Percentiles rank a stretch among this genome's conserved stretches.
Evolutionary conservation across 805 yeast species (phyloP).

Genomic region (Schizosaccharomyces cryophilus): DNA sequence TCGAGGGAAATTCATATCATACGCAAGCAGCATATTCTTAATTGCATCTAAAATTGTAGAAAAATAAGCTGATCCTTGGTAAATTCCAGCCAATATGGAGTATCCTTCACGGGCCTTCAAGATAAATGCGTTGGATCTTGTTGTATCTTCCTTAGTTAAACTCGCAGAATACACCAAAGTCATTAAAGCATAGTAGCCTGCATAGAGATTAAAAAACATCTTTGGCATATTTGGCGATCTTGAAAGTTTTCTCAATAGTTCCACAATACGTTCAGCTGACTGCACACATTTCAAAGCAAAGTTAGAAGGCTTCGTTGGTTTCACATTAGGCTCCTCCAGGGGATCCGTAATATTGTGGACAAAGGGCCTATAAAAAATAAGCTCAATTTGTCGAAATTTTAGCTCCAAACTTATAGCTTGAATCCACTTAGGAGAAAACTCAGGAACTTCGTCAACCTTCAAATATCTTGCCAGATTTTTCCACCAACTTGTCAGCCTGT

Average conservation of each 20-base stretch:
- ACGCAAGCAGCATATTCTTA: background rate
- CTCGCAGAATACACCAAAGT: background rate
- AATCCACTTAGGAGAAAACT: background rate
- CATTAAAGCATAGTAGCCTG: background rate
- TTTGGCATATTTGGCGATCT: background rate
- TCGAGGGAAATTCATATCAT: background rate
- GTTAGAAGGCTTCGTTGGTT: background rate
- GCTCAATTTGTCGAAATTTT: constrained; percentile 34
- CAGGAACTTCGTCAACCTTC: constrained; percentile 19
- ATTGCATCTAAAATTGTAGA: background rate
- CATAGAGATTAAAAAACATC: background rate
- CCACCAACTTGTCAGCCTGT: background rate
- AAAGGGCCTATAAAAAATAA: constrained; percentile 67
- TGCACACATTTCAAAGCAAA: background rate
- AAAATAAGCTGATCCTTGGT: background rate
- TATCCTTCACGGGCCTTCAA: background rate
- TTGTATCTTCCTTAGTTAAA: background rate
- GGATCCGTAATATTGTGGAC: constrained; percentile 31
- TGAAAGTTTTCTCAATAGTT: background rate
- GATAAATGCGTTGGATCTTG: background rate
- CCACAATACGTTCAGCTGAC: background rate
- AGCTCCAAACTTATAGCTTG: constrained; percentile 6
- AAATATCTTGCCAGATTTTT: background rate
- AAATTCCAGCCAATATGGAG: background rate
- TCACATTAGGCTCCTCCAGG: background rate